Evolutionary conservation across 352 stramenopile species (phyloP), one percentile per base, ranked within the genome.

Genomic region (Pseudoperonospora humuli): DNA sequence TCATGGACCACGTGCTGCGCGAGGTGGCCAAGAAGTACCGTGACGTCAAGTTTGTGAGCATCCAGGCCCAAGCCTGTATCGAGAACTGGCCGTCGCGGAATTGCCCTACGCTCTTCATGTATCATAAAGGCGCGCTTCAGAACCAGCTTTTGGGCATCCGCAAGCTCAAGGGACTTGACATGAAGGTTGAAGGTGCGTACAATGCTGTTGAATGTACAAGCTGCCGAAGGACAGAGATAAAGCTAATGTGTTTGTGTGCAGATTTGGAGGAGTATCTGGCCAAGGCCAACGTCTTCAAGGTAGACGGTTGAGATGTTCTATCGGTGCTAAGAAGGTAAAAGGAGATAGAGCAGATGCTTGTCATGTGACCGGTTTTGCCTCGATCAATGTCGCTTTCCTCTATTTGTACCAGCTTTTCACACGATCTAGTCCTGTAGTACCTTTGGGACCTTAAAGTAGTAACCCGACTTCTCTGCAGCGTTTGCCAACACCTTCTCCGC

Each of bases 11-110:
- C 46, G 64, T 90, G 19, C 70, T 96, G 11, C 72, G 79, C 6
- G 68, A 65, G 13, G 70, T 97, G 14, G 86, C 84, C 15, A 75
- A 74, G 50, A 84, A 80, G 43, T 85, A 96, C 56, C 75, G 75
- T 43, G 83, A 94, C 45, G 70, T 97, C 47, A 97, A 97, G 63
- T 96, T 97, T 44, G 82, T 97, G 44, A 93, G 84, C 54, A 97
- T 97, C 50, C 81, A 92, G 45, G 85, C 80, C 21, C 82, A 89
- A 44, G 73, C 83, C 6, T 91, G 80, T 20, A 86, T 97, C 35
- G 86, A 96, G 61, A 96, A 96, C 61, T 97, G 86, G 87, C 89
- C 89, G 19, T 45, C 81, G 23, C 61, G 70, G 37, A 96, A 96
- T 68, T 86, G 93, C 54, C 89, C 89, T 20, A 96, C 87, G 34